Evolutionary conservation across 768 basidiomycete species (phyloP).

Genomic region (Termitomyces sp.): DNA sequence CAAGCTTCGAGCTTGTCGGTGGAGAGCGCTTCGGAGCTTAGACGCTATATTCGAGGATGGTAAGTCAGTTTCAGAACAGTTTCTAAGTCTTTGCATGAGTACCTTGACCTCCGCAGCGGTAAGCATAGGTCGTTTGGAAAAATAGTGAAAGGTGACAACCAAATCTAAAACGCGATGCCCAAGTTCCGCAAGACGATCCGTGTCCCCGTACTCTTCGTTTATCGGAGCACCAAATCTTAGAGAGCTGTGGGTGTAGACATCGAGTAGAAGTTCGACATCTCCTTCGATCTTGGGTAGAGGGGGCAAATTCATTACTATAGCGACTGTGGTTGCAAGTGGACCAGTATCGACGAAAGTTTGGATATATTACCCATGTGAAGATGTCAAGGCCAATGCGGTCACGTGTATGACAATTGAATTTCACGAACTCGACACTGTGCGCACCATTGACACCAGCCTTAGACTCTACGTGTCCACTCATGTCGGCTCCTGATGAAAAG

Average conservation of each 20-base stretch:
- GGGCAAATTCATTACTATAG: constrained; percentile 23
- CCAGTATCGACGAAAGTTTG: too few species aligned
- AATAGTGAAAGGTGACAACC: constrained; percentile 45
- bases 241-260: constrained; percentile 49
- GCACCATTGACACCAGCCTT: background rate
- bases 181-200: constrained; percentile 52
- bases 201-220: constrained; percentile 51
- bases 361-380: background rate
- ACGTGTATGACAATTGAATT: constrained; percentile 7
- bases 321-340: background rate
- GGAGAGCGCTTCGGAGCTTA: constrained; percentile 25
- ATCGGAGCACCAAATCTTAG: constrained; percentile 21
- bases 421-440: background rate
- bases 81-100: constrained; percentile 14
- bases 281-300: constrained; percentile 52
- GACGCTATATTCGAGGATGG: constrained; percentile 15
- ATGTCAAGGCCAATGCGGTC: constrained; percentile 4
- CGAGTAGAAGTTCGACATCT: constrained; percentile 47
- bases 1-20: constrained; percentile 38
- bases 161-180: constrained; percentile 49
- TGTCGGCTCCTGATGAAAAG: constrained; percentile 16
- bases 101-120: constrained; percentile 38
- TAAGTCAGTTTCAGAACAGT: background rate
- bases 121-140: constrained; percentile 37
- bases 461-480: constrained; percentile 1